Percentiles rank a stretch among this genome's conserved stretches.
phyloP scores from a whole-genome alignment of 257 asterid genomes.

The Anisodus acutangulus region DNA sequence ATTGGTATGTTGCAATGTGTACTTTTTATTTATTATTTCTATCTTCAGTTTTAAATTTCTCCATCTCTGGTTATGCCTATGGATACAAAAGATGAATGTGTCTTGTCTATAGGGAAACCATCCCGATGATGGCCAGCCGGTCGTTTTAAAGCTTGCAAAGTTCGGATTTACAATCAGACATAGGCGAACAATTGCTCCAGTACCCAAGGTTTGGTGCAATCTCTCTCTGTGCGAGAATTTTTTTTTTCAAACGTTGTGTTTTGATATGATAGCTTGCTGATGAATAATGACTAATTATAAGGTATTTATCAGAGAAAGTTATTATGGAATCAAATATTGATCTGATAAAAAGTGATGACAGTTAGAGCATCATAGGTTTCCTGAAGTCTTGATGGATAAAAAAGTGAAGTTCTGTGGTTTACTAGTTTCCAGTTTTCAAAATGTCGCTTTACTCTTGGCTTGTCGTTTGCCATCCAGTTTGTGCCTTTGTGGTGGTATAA shows the following conservation, averaged over 20 bases:
- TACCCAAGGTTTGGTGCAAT: constrained; percentile 70
- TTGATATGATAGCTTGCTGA: constrained; percentile 17
- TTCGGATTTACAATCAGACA: constrained; percentile 69
- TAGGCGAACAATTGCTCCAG: constrained; percentile 62
- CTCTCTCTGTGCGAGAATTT: not conserved
- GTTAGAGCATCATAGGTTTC: not conserved
- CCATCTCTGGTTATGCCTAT: constrained; percentile 32
- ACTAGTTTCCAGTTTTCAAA: not conserved
- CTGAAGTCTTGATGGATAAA: constrained; percentile 17
- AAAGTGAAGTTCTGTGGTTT: not conserved
- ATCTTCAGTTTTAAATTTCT: not conserved
- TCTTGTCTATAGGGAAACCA: constrained; percentile 69
- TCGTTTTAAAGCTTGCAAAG: constrained; percentile 61
- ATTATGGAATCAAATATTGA: not conserved
- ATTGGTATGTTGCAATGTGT: constrained; percentile 52
- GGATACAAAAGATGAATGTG: constrained; percentile 26
- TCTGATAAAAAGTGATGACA: not conserved
- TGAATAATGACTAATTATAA: constrained; percentile 3
- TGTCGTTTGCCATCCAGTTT: not conserved
- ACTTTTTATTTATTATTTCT: not conserved
- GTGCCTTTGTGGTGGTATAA: not conserved
- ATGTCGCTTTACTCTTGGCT: not conserved
- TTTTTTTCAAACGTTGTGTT: not conserved
- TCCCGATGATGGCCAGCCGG: constrained; percentile 69
- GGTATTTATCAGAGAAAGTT: not conserved